Evolutionary conservation across 768 basidiomycete species (phyloP).

Genomic region (Kwoniella mangroviensis): DNA sequence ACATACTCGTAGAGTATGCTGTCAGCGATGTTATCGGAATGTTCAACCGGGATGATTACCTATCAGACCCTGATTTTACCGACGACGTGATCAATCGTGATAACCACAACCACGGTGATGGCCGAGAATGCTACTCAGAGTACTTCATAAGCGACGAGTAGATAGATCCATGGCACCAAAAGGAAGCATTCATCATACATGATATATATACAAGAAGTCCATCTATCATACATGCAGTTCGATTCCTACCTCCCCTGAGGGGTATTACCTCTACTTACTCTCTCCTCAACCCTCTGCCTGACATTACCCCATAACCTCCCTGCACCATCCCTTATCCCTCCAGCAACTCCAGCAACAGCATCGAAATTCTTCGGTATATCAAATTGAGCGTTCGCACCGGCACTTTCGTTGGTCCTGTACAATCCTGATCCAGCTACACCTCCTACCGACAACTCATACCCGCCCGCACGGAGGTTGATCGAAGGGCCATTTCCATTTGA

Average conservation of each 20-base stretch:
- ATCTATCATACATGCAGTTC: background rate
- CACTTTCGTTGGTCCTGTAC: slow-evolving; percentile 71
- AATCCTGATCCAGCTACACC: slow-evolving; percentile 80
- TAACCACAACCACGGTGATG: slow-evolving; percentile 1
- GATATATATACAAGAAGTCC: background rate
- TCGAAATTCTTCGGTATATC: slow-evolving; percentile 43
- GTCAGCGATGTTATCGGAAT: background rate
- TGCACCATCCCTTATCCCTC: slow-evolving; percentile 87
- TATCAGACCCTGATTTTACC: background rate
- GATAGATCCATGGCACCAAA: background rate
- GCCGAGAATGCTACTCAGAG: no score
- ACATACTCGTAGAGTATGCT: background rate
- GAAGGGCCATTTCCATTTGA: background rate
- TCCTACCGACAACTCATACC: slow-evolving; percentile 92
- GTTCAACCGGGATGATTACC: background rate
- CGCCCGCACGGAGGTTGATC: slow-evolving; percentile 85
- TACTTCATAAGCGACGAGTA: no score
- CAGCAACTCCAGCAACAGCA: slow-evolving; percentile 61
- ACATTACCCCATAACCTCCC: slow-evolving; percentile 86
- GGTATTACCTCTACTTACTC: slow-evolving; percentile 52
- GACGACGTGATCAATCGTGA: slow-evolving; percentile 15
- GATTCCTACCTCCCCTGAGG: slow-evolving; percentile 32
- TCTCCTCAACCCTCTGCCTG: slow-evolving; percentile 70
- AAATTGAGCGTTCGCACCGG: slow-evolving; percentile 37
- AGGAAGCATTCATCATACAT: background rate